Evolutionary conservation across 495 filamentous ascomycete species (phyloP), one percentile per base, ranked within the genome.

Genomic region (Cetradonia linearis): DNA sequence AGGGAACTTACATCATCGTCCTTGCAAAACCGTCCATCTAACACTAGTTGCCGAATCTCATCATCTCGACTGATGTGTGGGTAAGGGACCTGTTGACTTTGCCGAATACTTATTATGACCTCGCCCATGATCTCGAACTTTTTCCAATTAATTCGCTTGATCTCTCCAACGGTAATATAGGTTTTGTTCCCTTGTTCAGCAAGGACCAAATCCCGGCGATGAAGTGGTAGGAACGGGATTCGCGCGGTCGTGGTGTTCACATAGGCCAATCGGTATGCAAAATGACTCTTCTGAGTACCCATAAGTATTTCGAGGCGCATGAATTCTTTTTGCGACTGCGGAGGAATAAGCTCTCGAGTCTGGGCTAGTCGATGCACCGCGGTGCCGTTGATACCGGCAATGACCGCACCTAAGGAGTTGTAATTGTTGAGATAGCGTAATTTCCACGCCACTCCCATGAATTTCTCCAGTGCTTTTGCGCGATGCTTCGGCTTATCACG

Each of bases 51-150:
- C 64, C 81, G 79, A 13, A 85, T 76, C 59, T 78, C 77, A 46
- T 90, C 86, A 63, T 84, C 85, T 63, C 75, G 78, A 34, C 75
- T 72, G 57, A 94, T 71, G 60, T 85, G 81, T 58, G 82, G 79
- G 67, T 96, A 96, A 18, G 92, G 86, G 46, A 81, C 85, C 37
- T 85, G 85, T 73, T 96, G 93, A 70, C 90, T 95, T 70, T 83
- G 84, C 77, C 95, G 90, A 40, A 98, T 86, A 5, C 87, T 86
- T 56, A 95, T 78, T 55, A 98, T 80, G 28, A 96, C 86, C 60
- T 96, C 91, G 5, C 90, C 89, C 74, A 97, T 85, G 23, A 98
- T 86, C 74, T 97, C 91, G 65, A 97, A 97, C 67, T 98, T 98
- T 74, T 86, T 90, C 93, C 93, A 98, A 68, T 96, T 97, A 67